These are phyloP conservation scores for Globisporangium echinulatum DNA, from an alignment of 352 stramenopile genomes.

Conservation along the genomic window DNA sequence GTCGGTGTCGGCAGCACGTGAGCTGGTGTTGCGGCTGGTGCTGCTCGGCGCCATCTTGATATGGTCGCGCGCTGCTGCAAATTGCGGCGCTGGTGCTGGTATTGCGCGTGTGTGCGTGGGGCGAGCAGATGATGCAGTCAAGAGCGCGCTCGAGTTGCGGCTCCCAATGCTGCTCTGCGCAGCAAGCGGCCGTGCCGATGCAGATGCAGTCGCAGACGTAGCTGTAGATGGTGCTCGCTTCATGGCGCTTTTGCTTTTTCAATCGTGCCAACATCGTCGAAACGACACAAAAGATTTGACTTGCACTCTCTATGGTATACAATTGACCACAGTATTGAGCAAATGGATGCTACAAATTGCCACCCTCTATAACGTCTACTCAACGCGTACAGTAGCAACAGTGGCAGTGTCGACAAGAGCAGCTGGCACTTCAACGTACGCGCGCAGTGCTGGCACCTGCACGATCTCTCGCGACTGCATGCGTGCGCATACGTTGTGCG, in stretches of 20 bases:
- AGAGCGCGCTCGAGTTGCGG: background rate
- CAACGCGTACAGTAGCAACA: background rate
- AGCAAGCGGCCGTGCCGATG: background rate
- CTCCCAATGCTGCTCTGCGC: background rate
- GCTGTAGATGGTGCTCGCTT: background rate
- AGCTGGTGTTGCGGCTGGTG: background rate
- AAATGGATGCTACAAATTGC: background rate
- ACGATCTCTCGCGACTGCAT: slow-evolving; percentile 12
- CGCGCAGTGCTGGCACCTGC: slow-evolving; percentile 7
- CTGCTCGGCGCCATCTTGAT: slow-evolving; percentile 10
- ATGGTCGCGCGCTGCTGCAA: background rate
- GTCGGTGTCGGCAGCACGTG: background rate
- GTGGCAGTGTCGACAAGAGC: background rate
- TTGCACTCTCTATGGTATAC: too few relatives aligned
- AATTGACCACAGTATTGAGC: too few relatives aligned
- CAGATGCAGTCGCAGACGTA: background rate
- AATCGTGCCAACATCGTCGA: too few relatives aligned
- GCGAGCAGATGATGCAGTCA: background rate
- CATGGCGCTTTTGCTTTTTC: background rate
- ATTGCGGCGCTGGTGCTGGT: background rate
- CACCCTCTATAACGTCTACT: background rate
- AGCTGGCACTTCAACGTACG: slow-evolving; percentile 4
- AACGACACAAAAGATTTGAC: too few relatives aligned
- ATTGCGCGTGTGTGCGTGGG: background rate
- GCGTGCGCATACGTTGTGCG: too few relatives aligned